Evolutionary conservation across 2,329 filamentous ascomycete species (phyloP).

Genomic region (Colletotrichum acutatum): DNA sequence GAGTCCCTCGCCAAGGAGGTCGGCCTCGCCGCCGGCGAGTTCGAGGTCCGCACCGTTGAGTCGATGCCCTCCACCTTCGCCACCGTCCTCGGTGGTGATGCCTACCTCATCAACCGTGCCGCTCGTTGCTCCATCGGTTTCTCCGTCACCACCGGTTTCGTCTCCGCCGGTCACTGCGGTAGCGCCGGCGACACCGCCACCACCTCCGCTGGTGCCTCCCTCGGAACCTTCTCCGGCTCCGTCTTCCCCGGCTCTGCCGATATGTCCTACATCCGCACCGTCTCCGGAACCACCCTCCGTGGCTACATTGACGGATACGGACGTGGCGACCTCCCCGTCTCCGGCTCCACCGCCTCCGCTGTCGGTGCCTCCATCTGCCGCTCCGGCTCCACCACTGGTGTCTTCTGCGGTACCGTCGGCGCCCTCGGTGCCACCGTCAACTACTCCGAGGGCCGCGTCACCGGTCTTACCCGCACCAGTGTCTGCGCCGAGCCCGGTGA

Average conservation of each 20-base stretch:
- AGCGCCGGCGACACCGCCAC: slow-evolving; percentile 43
- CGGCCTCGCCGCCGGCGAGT: slow-evolving; percentile 49
- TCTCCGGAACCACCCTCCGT: slow-evolving; percentile 47
- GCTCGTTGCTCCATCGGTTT: slow-evolving; percentile 53
- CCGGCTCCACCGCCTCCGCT: slow-evolving; percentile 50
- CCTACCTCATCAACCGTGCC: slow-evolving; percentile 48
- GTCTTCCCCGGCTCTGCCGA: slow-evolving; percentile 53
- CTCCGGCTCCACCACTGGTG: slow-evolving; percentile 53
- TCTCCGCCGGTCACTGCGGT: slow-evolving; percentile 53
- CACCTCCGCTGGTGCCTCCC: slow-evolving; percentile 43
- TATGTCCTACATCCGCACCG: slow-evolving; percentile 49
- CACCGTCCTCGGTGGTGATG: slow-evolving; percentile 49
- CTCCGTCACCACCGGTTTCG: slow-evolving; percentile 52
- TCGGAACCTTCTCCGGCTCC: slow-evolving; percentile 50
- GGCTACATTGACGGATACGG: slow-evolving; percentile 49
- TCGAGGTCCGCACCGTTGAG: slow-evolving; percentile 48
- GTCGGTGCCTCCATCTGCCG: slow-evolving; percentile 52
- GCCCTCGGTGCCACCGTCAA: slow-evolving; percentile 48
- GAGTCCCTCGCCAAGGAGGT: slow-evolving; percentile 48
- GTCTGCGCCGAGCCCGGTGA: slow-evolving; percentile 55
- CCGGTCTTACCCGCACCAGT: slow-evolving; percentile 52
- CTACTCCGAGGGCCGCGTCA: slow-evolving; percentile 52
- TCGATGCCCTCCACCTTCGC: slow-evolving; percentile 47
- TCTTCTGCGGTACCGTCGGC: slow-evolving; percentile 51
- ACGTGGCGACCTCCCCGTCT: slow-evolving; percentile 44